Evolutionary conservation across 108 stramenopile species (phyloP).

Genomic region (Nitzschia putrida): DNA sequence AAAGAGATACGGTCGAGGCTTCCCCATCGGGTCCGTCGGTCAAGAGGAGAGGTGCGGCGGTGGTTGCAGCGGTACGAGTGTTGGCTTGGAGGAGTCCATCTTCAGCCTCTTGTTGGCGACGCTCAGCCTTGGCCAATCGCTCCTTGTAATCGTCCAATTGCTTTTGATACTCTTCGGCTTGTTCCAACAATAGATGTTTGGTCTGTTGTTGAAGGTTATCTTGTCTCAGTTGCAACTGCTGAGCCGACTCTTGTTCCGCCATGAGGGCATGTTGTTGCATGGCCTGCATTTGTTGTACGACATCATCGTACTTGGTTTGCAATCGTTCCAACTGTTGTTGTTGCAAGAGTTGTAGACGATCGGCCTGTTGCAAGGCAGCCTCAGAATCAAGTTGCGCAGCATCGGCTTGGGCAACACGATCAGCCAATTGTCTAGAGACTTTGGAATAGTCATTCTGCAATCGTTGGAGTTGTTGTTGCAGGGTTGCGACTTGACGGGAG

Average conservation of each 20-base stretch:
- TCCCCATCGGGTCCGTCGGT: slow-evolving; percentile 48
- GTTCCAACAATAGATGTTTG: slow-evolving; percentile 45
- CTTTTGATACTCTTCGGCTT: slow-evolving; percentile 50
- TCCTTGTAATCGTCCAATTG: slow-evolving; percentile 42
- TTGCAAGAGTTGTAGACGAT: slow-evolving; percentile 61
- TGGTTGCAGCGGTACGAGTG: slow-evolving; percentile 13
- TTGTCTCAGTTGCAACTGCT: slow-evolving; percentile 33
- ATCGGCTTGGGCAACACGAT: slow-evolving; percentile 48
- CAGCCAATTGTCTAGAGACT: slow-evolving; percentile 35
- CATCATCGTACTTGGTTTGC: slow-evolving; percentile 45
- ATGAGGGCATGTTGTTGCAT: slow-evolving; percentile 51
- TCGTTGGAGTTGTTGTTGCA: slow-evolving; percentile 34
- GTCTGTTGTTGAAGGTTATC: slow-evolving; percentile 39
- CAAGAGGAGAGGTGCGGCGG: background rate
- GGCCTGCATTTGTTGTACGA: slow-evolving; percentile 47
- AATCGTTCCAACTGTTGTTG: slow-evolving; percentile 61
- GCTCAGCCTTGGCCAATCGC: slow-evolving; percentile 45
- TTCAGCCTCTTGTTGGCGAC: slow-evolving; percentile 34
- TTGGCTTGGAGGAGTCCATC: slow-evolving; percentile 34
- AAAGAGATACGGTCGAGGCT: slow-evolving; percentile 69
- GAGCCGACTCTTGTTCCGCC: slow-evolving; percentile 45
- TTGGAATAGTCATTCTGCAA: slow-evolving; percentile 47
- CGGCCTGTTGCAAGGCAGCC: slow-evolving; percentile 56
- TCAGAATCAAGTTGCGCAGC: slow-evolving; percentile 45
- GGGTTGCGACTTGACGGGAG: slow-evolving; percentile 23